Base-by-base conservation (phyloP, 2,329 filamentous ascomycete species). In the Cryphonectria parasitica region DNA sequence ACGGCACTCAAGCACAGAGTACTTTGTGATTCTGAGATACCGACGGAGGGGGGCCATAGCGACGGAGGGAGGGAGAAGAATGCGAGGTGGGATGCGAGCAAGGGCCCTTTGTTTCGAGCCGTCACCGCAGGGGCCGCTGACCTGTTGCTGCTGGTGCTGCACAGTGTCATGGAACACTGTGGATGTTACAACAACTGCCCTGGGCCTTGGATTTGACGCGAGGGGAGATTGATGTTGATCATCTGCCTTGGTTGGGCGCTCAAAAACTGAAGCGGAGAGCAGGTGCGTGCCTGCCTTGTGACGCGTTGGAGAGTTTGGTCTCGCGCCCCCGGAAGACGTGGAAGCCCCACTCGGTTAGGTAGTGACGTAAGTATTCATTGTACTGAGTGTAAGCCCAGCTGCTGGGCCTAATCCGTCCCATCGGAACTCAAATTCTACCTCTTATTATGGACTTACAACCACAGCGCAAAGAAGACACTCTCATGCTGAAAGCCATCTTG, bases 1-100 rank as follows among this genome's bases (percentile, higher is more conserved):
- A 74, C 95, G 94, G 74, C 93, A 94, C 86, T 99, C 96, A n/a
- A 99, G 87, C 43, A 98, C 94, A 5, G 95, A 97, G 80, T 94
- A 93, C 78, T 95, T 95, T 69, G 92, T 95, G 76, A 98, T 97
- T 67, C 95, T 90, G 69, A 98, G 86, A 79, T 98, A 98, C 76
- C 95, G 89, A 71, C 95, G 90, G 64, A 97, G 89, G 15, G 95
- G 95, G 17, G 94, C 92, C 95, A 98, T 98, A 60, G 60, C 62
- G 66, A 64, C 13, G 19, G 5, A 11, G 15, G 22, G 49, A 39
- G 39, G 39, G 31, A 19, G 49, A 49, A 28, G 49, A 49, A 28
- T 28, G 34, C 25, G 22, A 22, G 34, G n/a, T 15, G 22, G 52
- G 45, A n/a, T 49, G 22, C 45, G 45, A 49, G 45, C 19, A 22